Evolutionary conservation across 352 stramenopile genomes (phyloP).

Genomic region (Phytopythium helicoides): DNA sequence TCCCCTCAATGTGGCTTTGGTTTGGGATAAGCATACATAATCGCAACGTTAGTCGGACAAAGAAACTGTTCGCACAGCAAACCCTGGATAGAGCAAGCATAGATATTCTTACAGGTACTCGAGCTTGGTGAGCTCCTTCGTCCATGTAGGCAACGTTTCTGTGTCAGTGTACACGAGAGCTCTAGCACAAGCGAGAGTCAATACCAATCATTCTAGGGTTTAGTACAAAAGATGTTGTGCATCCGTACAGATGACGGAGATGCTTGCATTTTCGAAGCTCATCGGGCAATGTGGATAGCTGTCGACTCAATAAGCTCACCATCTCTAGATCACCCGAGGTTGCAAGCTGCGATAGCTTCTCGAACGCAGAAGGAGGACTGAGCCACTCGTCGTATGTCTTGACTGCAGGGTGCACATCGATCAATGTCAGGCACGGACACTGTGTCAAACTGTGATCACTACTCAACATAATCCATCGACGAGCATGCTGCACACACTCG

Average conservation of each 20-base stretch:
- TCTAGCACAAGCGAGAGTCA: no score
- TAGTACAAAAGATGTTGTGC: no score
- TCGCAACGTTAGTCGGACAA: no score
- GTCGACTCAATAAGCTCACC: constrained; percentile 23
- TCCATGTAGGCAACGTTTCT: constrained; percentile 25
- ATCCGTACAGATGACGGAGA: constrained; percentile 27
- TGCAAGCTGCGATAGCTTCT: constrained; percentile 18
- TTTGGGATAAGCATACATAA: no score
- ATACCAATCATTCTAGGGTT: no score
- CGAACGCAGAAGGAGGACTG: constrained; percentile 12
- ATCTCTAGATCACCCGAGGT: no score
- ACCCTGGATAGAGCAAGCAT: no score
- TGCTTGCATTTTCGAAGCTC: constrained; percentile 18
- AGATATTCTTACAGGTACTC: constrained; percentile 33
- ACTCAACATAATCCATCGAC: constrained; percentile 12
- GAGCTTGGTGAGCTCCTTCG: no score
- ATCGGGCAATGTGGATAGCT: constrained; percentile 19
- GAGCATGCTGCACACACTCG: constrained; percentile 17
- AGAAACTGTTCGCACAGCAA: no score
- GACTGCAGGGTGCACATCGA: constrained; percentile 14
- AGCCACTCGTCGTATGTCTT: constrained; percentile 28
- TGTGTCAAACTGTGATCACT: constrained; percentile 12
- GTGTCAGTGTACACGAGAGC: constrained; percentile 45
- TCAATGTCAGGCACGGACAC: constrained; percentile 35
- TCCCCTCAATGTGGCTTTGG: constrained; percentile 13